phyloP scores from a whole-genome alignment of 169 alveolate species.

The Cystoisospora suis region DNA sequence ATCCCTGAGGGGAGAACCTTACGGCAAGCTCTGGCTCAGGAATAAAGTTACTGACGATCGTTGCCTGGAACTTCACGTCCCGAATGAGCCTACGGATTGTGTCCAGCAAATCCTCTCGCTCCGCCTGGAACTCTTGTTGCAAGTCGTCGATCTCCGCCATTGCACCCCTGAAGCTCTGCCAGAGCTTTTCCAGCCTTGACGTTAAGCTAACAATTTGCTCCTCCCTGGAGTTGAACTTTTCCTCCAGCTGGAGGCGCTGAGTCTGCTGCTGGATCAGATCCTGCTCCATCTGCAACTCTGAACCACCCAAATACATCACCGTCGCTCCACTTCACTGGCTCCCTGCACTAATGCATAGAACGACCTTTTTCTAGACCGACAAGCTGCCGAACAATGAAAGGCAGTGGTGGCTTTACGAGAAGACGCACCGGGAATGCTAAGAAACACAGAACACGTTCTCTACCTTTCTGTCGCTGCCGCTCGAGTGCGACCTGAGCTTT shows the following conservation, averaged over 20 bases:
- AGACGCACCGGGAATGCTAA: no score
- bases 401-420: no score
- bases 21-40: conserved; percentile 76
- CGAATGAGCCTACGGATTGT: conserved; percentile 75
- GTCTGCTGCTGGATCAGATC: conserved; percentile 66
- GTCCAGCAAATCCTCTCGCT: conserved; percentile 82
- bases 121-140: conserved; percentile 77
- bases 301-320: neutral
- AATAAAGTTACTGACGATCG: conserved; percentile 77
- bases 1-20: no score
- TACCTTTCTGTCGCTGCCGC: conserved; percentile 68
- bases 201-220: conserved; percentile 63
- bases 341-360: no score
- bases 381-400: no score
- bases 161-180: conserved; percentile 75
- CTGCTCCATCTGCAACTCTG: conserved; percentile 49
- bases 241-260: conserved; percentile 63
- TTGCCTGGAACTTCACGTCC: conserved; percentile 76
- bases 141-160: conserved; percentile 79
- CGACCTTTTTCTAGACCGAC: no score
- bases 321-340: neutral
- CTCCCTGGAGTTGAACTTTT: conserved; percentile 70
- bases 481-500: conserved; percentile 76
- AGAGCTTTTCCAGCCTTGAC: conserved; percentile 68
- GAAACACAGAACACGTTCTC: no score